A percentile compares a stretch with the other conserved stretches of the same genome.
Evolutionary conservation across 305 asterid species (phyloP).

Genomic region (Solanum hybrid): DNA sequence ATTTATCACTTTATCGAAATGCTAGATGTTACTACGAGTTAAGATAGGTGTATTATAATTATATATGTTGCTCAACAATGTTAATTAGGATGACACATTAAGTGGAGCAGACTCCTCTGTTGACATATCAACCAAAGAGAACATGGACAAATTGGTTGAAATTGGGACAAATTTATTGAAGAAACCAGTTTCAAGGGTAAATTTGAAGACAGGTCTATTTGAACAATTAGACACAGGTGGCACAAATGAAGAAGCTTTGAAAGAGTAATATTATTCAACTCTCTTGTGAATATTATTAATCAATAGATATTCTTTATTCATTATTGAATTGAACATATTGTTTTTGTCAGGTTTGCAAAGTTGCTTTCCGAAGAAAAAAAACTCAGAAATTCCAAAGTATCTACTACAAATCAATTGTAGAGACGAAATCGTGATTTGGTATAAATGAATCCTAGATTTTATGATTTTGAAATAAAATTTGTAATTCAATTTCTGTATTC

Average conservation of each 20-base stretch:
- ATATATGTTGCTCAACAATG: background rate
- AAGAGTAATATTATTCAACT: background rate
- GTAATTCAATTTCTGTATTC: background rate
- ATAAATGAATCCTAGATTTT: background rate
- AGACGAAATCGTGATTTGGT: background rate
- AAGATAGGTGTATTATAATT: too few relatives aligned
- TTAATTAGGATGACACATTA: slow-evolving; percentile 26
- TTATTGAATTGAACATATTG: background rate
- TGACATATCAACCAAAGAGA: slow-evolving; percentile 34
- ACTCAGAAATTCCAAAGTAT: background rate
- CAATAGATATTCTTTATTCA: background rate
- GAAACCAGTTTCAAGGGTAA: slow-evolving; percentile 27
- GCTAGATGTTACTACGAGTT: background rate
- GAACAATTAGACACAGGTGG: background rate
- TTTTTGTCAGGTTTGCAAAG: slow-evolving; percentile 4
- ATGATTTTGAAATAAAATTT: background rate
- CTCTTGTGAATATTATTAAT: background rate
- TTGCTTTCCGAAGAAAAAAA: slow-evolving; percentile 4
- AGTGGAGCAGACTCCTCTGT: slow-evolving; percentile 17
- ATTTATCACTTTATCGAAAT: too few relatives aligned
- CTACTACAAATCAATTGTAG: background rate
- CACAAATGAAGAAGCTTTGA: background rate
- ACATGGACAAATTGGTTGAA: slow-evolving; percentile 22
- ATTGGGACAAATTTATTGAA: slow-evolving; percentile 22
- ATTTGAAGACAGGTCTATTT: background rate